phyloP scores from a whole-genome alignment of 768 basidiomycete genomes.

The Steccherinum ochraceum region DNA sequence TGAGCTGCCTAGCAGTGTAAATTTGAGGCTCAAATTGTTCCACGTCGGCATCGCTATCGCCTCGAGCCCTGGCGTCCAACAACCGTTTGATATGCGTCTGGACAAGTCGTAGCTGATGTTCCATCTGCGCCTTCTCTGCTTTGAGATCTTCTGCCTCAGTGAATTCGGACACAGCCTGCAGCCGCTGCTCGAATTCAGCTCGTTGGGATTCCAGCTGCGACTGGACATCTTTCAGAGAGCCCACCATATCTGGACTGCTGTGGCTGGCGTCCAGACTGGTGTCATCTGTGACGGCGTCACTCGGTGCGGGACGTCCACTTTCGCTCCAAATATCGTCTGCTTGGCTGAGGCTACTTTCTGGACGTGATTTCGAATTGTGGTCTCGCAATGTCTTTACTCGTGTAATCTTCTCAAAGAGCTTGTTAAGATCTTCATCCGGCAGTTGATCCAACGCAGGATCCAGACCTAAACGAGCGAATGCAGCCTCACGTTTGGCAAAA shows the following conservation, averaged over 20 bases:
- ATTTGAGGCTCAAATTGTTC: conserved; percentile 72
- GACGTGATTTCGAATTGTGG: conserved; percentile 71
- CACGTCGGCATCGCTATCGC: conserved; percentile 62
- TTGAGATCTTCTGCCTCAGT: conserved; percentile 82
- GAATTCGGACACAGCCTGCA: conserved; percentile 56
- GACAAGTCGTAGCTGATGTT: conserved; percentile 77
- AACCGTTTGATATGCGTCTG: conserved; percentile 78
- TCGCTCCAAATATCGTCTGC: conserved; percentile 89
- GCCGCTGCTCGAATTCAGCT: conserved; percentile 50
- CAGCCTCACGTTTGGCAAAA: conserved; percentile 94
- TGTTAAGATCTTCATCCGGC: conserved; percentile 92
- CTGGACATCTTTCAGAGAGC: conserved; percentile 63
- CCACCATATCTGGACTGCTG: conserved; percentile 61
- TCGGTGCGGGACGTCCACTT: conserved; percentile 70
- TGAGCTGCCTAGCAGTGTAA: conserved; percentile 75
- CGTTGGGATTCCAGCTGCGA: conserved; percentile 53
- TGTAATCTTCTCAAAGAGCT: conserved; percentile 89
- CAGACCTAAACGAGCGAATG: conserved; percentile 75
- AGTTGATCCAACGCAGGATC: conserved; percentile 90
- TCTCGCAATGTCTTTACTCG: conserved; percentile 86
- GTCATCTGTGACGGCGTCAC: conserved; percentile 79
- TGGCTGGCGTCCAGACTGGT: conserved; percentile 73
- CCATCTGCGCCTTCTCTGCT: conserved; percentile 90
- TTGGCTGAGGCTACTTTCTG: conserved; percentile 85
- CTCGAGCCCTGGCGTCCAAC: conserved; percentile 67